phyloP scores from a whole-genome alignment of 192 early-diverging fungal genomes.

The Umbelopsis vinacea region DNA sequence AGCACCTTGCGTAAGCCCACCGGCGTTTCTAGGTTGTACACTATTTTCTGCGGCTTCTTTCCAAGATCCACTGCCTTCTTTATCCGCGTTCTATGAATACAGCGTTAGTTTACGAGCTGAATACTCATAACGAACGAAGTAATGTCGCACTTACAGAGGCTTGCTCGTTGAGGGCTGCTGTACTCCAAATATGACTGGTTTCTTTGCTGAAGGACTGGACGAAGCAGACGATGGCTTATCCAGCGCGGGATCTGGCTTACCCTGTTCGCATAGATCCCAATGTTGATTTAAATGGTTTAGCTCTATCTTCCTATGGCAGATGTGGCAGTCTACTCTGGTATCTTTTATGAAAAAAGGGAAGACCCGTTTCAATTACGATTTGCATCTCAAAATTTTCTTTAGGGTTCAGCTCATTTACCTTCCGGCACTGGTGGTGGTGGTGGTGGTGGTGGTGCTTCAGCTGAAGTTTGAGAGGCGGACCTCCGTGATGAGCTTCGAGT shows the following conservation, averaged over 20 bases:
- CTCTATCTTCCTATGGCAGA: constrained; percentile 36
- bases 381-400: background rate
- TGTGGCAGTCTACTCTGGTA: constrained; percentile 40
- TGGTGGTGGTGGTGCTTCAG: background rate
- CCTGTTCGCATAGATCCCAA: constrained; percentile 36
- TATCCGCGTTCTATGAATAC: background rate
- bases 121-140: background rate
- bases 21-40: constrained; percentile 47
- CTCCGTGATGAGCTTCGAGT: background rate
- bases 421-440: background rate
- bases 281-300: constrained; percentile 40
- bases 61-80: background rate
- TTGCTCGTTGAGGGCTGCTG: background rate
- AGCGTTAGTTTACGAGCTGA: background rate
- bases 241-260: constrained; percentile 14
- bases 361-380: background rate
- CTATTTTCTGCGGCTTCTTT: constrained; percentile 46
- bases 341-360: background rate
- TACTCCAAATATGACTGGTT: background rate
- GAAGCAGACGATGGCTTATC: background rate
- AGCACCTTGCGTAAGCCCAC: constrained; percentile 45
- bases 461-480: constrained; percentile 1
- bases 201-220: background rate
- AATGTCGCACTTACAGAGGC: background rate
- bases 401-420: background rate